These are phyloP conservation scores for Elaeagnus macrophylla DNA, from an alignment of 306 rosid species.

Conservation along the genomic window DNA sequence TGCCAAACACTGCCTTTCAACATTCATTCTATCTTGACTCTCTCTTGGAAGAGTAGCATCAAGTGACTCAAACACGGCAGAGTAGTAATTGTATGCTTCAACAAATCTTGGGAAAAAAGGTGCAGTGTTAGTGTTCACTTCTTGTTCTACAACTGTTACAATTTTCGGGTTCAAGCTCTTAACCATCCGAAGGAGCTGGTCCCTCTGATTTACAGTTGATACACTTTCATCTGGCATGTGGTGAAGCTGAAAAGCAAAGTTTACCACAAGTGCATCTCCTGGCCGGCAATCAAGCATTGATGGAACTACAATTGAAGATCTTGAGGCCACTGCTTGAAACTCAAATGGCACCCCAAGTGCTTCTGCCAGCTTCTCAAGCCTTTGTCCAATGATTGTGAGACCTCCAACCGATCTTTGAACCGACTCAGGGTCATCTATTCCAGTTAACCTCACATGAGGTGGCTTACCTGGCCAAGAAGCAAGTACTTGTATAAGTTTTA, in stretches of 20 bases:
- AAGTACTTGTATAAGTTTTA: slow-evolving; percentile 61
- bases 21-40: slow-evolving; percentile 86
- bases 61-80: slow-evolving; percentile 79
- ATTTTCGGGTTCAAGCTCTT: slow-evolving; percentile 83
- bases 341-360: slow-evolving; percentile 53
- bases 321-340: slow-evolving; percentile 69
- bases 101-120: slow-evolving; percentile 74
- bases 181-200: slow-evolving; percentile 84
- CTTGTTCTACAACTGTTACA: slow-evolving; percentile 89
- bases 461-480: slow-evolving; percentile 50
- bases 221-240: slow-evolving; percentile 99
- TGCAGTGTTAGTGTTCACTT: slow-evolving; percentile 79
- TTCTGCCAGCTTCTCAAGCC: slow-evolving; percentile 80
- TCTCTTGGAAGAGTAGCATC: slow-evolving; percentile 88
- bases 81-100: slow-evolving; percentile 76
- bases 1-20: slow-evolving; percentile 88
- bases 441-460: slow-evolving; percentile 65
- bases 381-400: slow-evolving; percentile 69
- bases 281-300: slow-evolving; percentile 59
- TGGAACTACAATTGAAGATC: slow-evolving; percentile 53
- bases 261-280: slow-evolving; percentile 78
- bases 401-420: slow-evolving; percentile 87
- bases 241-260: slow-evolving; percentile 91
- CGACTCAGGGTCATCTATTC: slow-evolving; percentile 87
- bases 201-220: slow-evolving; percentile 70